A percentile compares a stretch with the other conserved stretches of the same genome.
Conservation (phyloP, 305 asterid genomes). For the Rubia peregrina region DNA sequence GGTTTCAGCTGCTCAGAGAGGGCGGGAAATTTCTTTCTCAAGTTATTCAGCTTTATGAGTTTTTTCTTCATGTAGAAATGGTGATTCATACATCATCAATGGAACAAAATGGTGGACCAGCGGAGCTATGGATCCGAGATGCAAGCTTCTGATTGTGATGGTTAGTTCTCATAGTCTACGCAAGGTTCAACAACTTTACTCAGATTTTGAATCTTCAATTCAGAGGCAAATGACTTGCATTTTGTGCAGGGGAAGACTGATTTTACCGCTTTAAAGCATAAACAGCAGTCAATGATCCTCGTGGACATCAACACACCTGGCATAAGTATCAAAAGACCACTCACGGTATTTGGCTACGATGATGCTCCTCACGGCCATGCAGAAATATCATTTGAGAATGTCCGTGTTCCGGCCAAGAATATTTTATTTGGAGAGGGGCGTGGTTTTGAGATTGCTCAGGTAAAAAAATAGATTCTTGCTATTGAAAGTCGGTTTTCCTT, state of each 20-base stretch:
- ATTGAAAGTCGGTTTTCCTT: neutral
- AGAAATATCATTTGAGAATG: conserved; percentile 70
- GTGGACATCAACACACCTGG: conserved; percentile 82
- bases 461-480: conserved; percentile 15
- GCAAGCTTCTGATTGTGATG: conserved; percentile 87
- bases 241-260: conserved; percentile 83
- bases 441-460: conserved; percentile 99
- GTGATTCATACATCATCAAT: conserved; percentile 67
- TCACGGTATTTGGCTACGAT: conserved; percentile 85
- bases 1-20: neutral
- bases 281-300: conserved; percentile 90
- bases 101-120: conserved; percentile 99
- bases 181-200: neutral
- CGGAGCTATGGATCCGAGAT: conserved; percentile 99
- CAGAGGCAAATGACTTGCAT: conserved; percentile 19
- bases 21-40: neutral
- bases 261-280: conserved; percentile 64
- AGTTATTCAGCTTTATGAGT: neutral
- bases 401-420: conserved; percentile 54
- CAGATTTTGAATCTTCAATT: conserved; percentile 3
- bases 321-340: conserved; percentile 63
- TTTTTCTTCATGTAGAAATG: conserved; percentile 36
- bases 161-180: conserved; percentile 35
- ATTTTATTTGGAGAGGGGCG: conserved; percentile 92
- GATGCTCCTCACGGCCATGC: conserved; percentile 99